phyloP scores from a whole-genome alignment of 768 basidiomycete genomes.

The Tulasnella sp. region DNA sequence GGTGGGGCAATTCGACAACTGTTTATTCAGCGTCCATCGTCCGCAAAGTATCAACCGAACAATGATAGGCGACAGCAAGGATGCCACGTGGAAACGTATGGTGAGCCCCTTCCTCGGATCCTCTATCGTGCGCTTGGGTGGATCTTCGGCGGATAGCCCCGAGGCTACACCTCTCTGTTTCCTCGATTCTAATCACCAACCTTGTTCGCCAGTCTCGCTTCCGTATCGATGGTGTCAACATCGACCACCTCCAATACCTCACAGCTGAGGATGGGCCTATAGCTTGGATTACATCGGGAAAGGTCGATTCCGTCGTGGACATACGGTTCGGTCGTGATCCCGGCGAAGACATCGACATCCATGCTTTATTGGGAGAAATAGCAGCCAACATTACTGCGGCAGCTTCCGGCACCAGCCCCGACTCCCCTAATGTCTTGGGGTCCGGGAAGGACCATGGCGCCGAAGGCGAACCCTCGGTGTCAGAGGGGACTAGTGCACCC shows the following conservation, averaged over 20 bases:
- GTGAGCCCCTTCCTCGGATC: conserved; percentile 38
- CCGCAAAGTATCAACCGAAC: conserved; percentile 93
- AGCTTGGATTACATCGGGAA: conserved; percentile 96
- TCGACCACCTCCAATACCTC: conserved; percentile 87
- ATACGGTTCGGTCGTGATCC: conserved; percentile 91
- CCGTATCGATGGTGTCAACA: conserved; percentile 91
- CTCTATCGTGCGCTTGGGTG: background rate
- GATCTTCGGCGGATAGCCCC: background rate
- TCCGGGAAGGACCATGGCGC: background rate
- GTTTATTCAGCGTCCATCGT: conserved; percentile 89
- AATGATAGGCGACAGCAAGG: conserved; percentile 73
- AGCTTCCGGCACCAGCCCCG: conserved; percentile 21
- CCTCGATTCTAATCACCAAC: conserved; percentile 19
- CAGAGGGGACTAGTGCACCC: conserved; percentile 34
- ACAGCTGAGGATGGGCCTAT: conserved; percentile 73
- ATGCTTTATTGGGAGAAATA: conserved; percentile 80
- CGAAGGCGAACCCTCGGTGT: background rate
- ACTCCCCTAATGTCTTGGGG: background rate
- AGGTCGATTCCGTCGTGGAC: conserved; percentile 92
- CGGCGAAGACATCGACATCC: conserved; percentile 59
- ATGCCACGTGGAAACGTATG: conserved; percentile 83
- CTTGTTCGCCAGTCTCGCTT: conserved; percentile 64
- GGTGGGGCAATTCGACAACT: conserved; percentile 97
- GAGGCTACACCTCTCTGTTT: conserved; percentile 7
- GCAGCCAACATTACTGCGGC: conserved; percentile 68